Percentiles rank a stretch among this genome's conserved stretches.
Evolutionary conservation across 768 basidiomycete species (phyloP).

Genomic region (Stropharia rugosoannulata): DNA sequence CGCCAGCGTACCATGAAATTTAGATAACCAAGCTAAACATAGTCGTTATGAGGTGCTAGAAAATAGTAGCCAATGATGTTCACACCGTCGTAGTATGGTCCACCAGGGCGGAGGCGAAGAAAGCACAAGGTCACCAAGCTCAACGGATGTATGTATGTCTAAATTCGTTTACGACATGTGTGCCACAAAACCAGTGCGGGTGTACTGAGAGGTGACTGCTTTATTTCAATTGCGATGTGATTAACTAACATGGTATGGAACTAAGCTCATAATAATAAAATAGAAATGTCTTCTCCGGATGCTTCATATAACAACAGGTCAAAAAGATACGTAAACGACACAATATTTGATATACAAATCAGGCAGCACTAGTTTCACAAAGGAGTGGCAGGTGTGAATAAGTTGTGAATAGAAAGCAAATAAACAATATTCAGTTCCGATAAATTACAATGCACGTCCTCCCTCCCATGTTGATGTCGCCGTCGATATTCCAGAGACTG

Average conservation of each 20-base stretch:
- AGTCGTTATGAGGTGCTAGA: too few species aligned
- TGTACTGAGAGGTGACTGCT: too few species aligned
- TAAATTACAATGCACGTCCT: slow-evolving; percentile 38
- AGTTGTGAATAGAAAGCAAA: slow-evolving; percentile 14
- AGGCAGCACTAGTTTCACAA: slow-evolving; percentile 16
- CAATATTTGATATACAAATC: slow-evolving; percentile 16
- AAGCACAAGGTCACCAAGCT: neutral
- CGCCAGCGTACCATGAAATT: too few species aligned
- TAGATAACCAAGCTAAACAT: too few species aligned
- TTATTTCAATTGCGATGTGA: too few species aligned
- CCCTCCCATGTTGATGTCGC: slow-evolving; percentile 37
- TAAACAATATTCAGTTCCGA: slow-evolving; percentile 14
- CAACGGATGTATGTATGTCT: too few species aligned
- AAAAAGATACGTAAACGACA: slow-evolving; percentile 10
- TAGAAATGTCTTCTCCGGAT: slow-evolving; percentile 30
- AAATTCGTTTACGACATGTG: too few species aligned
- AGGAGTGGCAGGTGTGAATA: slow-evolving; percentile 16
- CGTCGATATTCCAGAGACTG: slow-evolving; percentile 18
- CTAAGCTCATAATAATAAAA: slow-evolving; percentile 14
- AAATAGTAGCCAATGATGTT: too few species aligned
- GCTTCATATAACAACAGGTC: slow-evolving; percentile 21
- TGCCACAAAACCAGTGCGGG: too few species aligned
- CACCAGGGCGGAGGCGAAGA: slow-evolving; percentile 1
- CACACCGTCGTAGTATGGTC: too few species aligned
- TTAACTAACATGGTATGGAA: slow-evolving; percentile 17